These are phyloP conservation scores for Colletotrichum chrysophilum DNA, from an alignment of 2,329 filamentous ascomycete species.

Conservation along the genomic window DNA sequence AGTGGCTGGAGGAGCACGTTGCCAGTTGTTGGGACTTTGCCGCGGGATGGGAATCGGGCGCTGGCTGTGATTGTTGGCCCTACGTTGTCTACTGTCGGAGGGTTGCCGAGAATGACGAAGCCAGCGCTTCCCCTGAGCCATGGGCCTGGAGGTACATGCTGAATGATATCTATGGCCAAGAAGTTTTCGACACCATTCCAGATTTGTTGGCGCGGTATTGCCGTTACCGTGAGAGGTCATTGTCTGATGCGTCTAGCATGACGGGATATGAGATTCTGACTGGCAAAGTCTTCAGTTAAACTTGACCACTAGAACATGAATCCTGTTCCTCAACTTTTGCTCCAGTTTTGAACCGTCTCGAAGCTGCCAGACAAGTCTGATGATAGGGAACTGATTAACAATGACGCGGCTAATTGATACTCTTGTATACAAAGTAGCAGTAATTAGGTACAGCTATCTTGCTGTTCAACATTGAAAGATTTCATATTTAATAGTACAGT, in stretches of 20 bases:
- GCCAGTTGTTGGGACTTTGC: background rate
- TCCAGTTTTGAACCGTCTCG: background rate
- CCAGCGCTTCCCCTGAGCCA: background rate
- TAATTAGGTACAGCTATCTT: no score
- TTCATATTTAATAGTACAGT: no score
- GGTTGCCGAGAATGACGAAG: background rate
- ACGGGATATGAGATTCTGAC: background rate
- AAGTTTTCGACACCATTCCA: background rate
- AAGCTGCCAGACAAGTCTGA: background rate
- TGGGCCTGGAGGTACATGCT: background rate
- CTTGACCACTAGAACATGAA: background rate
- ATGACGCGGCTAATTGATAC: no score
- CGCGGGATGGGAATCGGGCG: background rate
- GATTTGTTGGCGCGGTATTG: background rate
- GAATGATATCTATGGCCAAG: background rate
- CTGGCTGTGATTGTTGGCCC: background rate
- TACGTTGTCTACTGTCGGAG: background rate
- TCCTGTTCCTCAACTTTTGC: background rate
- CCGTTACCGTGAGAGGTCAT: background rate
- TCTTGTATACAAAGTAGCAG: no score
- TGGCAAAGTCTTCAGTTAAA: background rate
- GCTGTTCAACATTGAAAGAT: no score
- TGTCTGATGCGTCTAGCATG: background rate
- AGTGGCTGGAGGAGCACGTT: background rate
- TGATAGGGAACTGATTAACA: background rate